Evolutionary conservation across 257 asterid species (phyloP), one percentile per base, ranked within the genome.

Genomic region (Nicotiana obtusifolia): DNA sequence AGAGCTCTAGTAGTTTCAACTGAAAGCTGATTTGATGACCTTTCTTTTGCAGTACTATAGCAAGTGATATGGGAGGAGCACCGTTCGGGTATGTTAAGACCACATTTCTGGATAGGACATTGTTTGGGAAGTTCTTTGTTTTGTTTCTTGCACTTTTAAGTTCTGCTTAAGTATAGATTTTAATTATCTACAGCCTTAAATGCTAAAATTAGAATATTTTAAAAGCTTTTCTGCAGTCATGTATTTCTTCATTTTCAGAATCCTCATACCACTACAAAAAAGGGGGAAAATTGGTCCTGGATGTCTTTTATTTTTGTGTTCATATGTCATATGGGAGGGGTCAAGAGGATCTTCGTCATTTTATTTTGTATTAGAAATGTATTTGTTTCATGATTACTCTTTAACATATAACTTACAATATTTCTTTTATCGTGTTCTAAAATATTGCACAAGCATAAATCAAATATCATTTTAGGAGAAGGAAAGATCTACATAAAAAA

Each of bases 51-150:
- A 95, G 98, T 89, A 93, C 98, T 52, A 84, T 95, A 81, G 90
- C 96, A 28, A 84, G 90, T 77, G 94, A 95, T 44, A 87, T 91
- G 87, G 97, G 91, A 82, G 98, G 99, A 83, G 89, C 99, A 17
- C 99, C 99, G 9, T 95, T 93, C 68, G 99, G 99, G 98, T 95
- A 93, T 81, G 93, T 84, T 57, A 65, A 11, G 65, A 8, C 30
- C 44, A 41, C 60, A 24, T 80, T 35, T 78, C 56, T 60, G 20
- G 49, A 30, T 30, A 30, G 33, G 33, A 78, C 10, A 14, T 35
- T 73, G 79, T 73, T 73, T 47, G 22, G 14, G 61, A 19, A 71
- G 59, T 14, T 71, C 47, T 44, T 20, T 71, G 24, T 9, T 71
- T 71, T 44, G 35, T 6, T 8, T 52, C 57, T 11, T 52, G 19